Conservation (phyloP, 805 yeast species). For the Starmerella etchellsii region DNA sequence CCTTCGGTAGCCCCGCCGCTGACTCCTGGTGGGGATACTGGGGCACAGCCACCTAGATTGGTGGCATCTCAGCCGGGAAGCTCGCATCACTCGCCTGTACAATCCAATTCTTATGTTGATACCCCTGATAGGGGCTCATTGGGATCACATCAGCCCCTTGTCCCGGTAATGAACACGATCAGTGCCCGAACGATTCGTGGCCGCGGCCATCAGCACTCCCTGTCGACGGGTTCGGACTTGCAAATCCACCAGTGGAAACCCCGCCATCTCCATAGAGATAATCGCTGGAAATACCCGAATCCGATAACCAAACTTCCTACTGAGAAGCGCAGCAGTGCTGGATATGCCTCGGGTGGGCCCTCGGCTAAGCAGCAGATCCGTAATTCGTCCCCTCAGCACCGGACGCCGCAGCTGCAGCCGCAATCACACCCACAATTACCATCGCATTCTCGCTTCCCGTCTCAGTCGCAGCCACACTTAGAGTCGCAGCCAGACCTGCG, state of each 20-base stretch:
- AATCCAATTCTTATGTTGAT: not conserved
- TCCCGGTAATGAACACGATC: conserved; percentile 3
- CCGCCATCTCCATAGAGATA: conserved; percentile 13
- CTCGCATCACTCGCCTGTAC: not conserved
- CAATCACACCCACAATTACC: not conserved
- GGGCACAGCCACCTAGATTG: too few species aligned
- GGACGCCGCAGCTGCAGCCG: not conserved
- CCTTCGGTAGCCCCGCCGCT: too few species aligned
- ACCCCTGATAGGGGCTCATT: not conserved
- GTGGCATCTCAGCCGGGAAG: too few species aligned
- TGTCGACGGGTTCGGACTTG: conserved; percentile 13
- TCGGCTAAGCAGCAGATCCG: not conserved
- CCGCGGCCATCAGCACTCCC: conserved; percentile 7
- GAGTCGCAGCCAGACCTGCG: not conserved
- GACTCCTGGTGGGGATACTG: too few species aligned
- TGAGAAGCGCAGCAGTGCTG: not conserved
- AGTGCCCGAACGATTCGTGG: conserved; percentile 1
- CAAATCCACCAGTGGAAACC: conserved; percentile 21
- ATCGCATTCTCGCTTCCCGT: too few species aligned
- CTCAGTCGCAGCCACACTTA: not conserved
- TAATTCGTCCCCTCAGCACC: not conserved
- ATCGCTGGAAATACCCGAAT: conserved; percentile 15
- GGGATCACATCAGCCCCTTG: conserved; percentile 2
- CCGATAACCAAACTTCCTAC: conserved; percentile 4
- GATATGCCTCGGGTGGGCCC: not conserved